phyloP scores from a whole-genome alignment of 495 filamentous ascomycete species.

The Daldinia childiae region DNA sequence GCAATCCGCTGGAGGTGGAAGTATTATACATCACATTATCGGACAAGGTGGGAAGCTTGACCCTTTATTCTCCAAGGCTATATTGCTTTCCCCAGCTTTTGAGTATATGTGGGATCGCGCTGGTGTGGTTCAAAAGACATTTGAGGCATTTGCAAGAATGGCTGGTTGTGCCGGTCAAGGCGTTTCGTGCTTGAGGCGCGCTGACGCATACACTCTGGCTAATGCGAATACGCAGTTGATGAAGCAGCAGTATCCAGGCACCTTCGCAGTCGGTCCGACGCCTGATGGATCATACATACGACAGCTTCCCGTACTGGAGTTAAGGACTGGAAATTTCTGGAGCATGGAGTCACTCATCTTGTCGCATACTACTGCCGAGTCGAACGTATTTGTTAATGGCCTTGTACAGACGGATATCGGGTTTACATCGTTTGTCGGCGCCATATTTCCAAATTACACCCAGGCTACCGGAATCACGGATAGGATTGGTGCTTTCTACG shows the following conservation, averaged over 20 bases:
- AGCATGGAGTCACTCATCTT: constrained; percentile 30
- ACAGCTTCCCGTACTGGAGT: constrained; percentile 56
- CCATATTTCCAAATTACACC: background rate
- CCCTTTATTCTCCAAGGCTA: constrained; percentile 57
- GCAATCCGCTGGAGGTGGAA: constrained; percentile 72
- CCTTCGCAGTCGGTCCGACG: constrained; percentile 56
- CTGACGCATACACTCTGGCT: constrained; percentile 23
- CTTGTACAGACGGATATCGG: background rate
- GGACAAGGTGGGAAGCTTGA: constrained; percentile 62
- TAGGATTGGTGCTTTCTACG: background rate
- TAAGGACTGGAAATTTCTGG: constrained; percentile 56
- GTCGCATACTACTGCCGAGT: background rate
- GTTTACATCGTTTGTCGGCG: background rate
- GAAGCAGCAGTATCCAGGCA: constrained; percentile 47
- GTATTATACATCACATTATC: constrained; percentile 72
- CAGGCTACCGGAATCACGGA: background rate
- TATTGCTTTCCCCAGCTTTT: constrained; percentile 61
- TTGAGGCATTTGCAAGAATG: background rate
- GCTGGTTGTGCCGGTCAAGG: background rate
- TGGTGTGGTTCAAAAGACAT: constrained; percentile 47
- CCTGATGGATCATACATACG: constrained; percentile 58
- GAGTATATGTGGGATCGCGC: constrained; percentile 54
- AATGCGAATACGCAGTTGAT: constrained; percentile 54
- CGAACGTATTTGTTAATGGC: background rate
- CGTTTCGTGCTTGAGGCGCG: background rate